Evolutionary conservation across 495 filamentous ascomycete genomes (phyloP).

Genomic region (Xylaria cubensis): DNA sequence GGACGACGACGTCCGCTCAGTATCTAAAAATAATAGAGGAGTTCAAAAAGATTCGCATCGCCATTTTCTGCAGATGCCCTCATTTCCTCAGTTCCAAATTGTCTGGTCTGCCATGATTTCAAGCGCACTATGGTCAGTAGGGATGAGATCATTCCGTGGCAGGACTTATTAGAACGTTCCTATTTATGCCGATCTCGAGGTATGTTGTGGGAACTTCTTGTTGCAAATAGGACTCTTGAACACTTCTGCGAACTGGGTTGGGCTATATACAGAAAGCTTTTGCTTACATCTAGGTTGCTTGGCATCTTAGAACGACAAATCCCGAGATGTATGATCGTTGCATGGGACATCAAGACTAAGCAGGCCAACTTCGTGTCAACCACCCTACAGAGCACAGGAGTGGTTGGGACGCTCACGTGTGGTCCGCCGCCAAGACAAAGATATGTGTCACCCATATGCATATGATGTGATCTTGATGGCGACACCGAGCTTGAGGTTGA

Average conservation of each 20-base stretch:
- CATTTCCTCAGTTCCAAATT: background rate
- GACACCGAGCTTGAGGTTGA: background rate
- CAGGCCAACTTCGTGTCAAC: background rate
- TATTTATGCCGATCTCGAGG: background rate
- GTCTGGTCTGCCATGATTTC: background rate
- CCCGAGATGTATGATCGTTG: background rate
- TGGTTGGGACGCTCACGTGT: background rate
- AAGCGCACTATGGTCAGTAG: background rate
- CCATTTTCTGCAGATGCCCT: background rate
- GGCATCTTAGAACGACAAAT: background rate
- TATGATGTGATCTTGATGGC: background rate
- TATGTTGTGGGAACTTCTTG: background rate
- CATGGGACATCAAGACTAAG: background rate
- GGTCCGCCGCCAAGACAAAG: background rate
- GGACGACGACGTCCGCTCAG: background rate
- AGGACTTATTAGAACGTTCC: background rate
- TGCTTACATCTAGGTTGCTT: background rate
- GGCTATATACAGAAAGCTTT: background rate
- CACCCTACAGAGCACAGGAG: background rate
- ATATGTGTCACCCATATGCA: background rate
- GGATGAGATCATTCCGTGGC: background rate
- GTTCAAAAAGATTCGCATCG: slow-evolving; percentile 17
- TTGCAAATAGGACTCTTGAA: background rate
- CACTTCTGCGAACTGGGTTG: background rate
- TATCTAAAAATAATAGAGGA: background rate